Evolutionary conservation across 495 filamentous ascomycete species (phyloP).

Genomic region (Astrothelium subdiscretum): DNA sequence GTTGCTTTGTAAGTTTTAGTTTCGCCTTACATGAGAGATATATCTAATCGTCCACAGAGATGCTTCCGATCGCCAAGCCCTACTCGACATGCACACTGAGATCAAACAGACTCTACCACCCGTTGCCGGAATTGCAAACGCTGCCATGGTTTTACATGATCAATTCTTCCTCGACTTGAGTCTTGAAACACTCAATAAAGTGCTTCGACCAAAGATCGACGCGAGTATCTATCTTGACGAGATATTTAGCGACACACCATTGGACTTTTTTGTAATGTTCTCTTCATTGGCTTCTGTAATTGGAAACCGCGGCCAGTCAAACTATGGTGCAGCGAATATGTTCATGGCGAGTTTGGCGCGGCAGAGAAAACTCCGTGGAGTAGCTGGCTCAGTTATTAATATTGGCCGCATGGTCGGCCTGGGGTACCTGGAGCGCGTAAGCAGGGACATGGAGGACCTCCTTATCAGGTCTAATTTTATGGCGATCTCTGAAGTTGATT

Average conservation of each 20-base stretch:
- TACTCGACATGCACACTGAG: neutral
- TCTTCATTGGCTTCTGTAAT: conserved; percentile 4
- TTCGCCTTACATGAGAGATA: neutral
- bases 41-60: neutral
- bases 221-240: neutral
- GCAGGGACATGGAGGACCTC: neutral
- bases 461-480: neutral
- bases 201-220: neutral
- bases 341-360: neutral
- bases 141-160: neutral
- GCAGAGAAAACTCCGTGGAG: neutral
- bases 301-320: neutral
- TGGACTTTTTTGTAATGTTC: conserved; percentile 6
- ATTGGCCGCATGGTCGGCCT: neutral
- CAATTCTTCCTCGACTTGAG: neutral
- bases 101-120: neutral
- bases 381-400: neutral
- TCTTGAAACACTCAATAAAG: neutral
- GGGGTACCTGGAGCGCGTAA: neutral
- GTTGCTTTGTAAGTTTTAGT: neutral
- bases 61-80: neutral
- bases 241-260: neutral
- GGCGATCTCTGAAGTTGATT: neutral
- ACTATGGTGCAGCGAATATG: conserved; percentile 6
- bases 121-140: neutral